Percentiles rank a stretch among this genome's conserved stretches.
phyloP scores from a whole-genome alignment of 495 filamentous ascomycete genomes.

The Penicillium canariense region DNA sequence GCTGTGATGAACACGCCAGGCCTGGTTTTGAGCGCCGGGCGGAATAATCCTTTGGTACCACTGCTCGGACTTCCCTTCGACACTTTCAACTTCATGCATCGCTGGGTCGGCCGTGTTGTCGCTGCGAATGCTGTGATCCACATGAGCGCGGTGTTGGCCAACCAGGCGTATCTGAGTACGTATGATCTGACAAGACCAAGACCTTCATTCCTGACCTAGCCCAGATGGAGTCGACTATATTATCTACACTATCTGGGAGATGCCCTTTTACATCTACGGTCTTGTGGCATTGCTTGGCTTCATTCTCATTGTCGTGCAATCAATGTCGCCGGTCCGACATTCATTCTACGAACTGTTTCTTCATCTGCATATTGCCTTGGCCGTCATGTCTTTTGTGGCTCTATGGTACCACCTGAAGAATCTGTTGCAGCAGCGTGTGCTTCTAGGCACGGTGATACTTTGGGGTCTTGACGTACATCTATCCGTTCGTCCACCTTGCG shows the following conservation, averaged over 20 bases:
- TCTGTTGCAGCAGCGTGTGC: conserved; percentile 39
- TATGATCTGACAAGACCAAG: background rate
- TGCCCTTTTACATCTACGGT: conserved; percentile 35
- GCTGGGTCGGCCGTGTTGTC: conserved; percentile 44
- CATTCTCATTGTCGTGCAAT: conserved; percentile 47
- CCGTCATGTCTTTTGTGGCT: conserved; percentile 47
- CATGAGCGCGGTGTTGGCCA: conserved; percentile 34
- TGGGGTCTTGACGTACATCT: conserved; percentile 42
- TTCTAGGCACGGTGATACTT: conserved; percentile 37
- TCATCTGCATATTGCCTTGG: conserved; percentile 51
- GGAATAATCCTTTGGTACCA: conserved; percentile 43
- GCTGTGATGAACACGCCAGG: conserved; percentile 45
- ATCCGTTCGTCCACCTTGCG: background rate
- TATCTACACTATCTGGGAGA: conserved; percentile 31
- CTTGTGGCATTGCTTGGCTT: conserved; percentile 45
- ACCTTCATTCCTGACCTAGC: background rate
- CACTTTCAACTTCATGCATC: conserved; percentile 47
- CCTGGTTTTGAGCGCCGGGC: conserved; percentile 39
- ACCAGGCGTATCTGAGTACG: conserved; percentile 29
- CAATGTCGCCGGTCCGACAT: conserved; percentile 53
- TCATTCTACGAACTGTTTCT: conserved; percentile 60
- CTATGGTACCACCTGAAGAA: conserved; percentile 54
- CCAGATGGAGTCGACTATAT: conserved; percentile 28
- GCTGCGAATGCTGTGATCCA: conserved; percentile 36
- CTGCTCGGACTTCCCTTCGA: conserved; percentile 41